phyloP scores from a whole-genome alignment of 2,329 filamentous ascomycete genomes.

The Dactylella cylindrospora region DNA sequence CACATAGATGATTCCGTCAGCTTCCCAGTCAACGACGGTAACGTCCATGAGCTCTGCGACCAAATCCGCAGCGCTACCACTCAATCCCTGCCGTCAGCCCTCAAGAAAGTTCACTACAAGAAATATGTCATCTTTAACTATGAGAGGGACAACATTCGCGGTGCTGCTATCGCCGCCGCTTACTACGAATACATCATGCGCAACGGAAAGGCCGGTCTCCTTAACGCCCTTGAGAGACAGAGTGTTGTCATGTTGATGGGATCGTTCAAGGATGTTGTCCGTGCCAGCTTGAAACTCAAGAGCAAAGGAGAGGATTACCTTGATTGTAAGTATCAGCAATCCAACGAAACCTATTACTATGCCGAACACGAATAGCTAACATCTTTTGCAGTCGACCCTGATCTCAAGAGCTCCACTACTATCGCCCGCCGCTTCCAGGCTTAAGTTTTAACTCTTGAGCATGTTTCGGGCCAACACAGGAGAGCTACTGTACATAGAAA shows the following conservation, averaged over 20 bases:
- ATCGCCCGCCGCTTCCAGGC: not conserved
- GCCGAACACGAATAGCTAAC: not conserved
- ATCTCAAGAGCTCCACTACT: no score
- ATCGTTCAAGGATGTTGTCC: not conserved
- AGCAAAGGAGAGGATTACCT: not conserved
- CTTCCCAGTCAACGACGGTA: not conserved
- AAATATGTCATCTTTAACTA: conserved; percentile 6
- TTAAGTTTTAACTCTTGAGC: no score
- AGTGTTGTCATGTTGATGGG: not conserved
- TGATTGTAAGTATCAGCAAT: not conserved
- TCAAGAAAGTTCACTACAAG: conserved; percentile 4
- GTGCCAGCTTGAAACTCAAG: conserved; percentile 4
- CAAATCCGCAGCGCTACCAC: not conserved
- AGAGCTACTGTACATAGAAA: no score
- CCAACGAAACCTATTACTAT: not conserved
- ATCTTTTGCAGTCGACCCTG: not conserved
- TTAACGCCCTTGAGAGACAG: conserved; percentile 1
- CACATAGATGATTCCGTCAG: not conserved
- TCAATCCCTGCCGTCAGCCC: not conserved
- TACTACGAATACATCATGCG: conserved; percentile 4
- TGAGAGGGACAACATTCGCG: not conserved
- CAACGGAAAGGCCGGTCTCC: conserved; percentile 6
- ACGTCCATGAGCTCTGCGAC: not conserved
- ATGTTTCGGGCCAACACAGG: no score
- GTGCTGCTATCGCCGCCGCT: conserved; percentile 4